Conservation (phyloP, 495 filamentous ascomycete species). For the Astrothelium subdiscretum region DNA sequence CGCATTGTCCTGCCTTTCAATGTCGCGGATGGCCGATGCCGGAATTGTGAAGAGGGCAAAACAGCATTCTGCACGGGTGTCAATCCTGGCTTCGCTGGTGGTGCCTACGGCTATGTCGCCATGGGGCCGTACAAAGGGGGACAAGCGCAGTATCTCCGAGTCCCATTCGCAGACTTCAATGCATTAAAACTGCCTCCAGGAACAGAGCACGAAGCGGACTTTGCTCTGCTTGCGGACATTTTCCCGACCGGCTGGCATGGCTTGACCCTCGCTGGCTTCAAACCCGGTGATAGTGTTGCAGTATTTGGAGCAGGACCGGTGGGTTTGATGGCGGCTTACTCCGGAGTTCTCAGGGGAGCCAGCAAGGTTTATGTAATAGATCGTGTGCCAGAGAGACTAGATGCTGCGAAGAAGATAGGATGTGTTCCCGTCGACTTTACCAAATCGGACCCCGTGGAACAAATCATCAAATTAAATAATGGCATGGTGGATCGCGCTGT, state of each 20-base stretch:
- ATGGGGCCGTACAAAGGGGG: slow-evolving; percentile 48
- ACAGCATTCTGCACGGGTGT: slow-evolving; percentile 46
- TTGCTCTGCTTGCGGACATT: slow-evolving; percentile 36
- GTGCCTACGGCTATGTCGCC: slow-evolving; percentile 49
- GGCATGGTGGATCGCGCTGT: slow-evolving; percentile 42
- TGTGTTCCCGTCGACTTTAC: slow-evolving; percentile 31
- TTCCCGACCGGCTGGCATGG: slow-evolving; percentile 53
- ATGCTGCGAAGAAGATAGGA: slow-evolving; percentile 42
- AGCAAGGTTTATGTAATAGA: slow-evolving; percentile 44
- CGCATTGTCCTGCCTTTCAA: slow-evolving; percentile 50
- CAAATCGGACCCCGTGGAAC: slow-evolving; percentile 25
- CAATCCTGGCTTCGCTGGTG: slow-evolving; percentile 48
- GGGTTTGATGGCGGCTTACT: slow-evolving; percentile 48
- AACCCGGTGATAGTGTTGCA: slow-evolving; percentile 42
- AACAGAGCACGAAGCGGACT: slow-evolving; percentile 27
- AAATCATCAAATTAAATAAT: slow-evolving; percentile 30
- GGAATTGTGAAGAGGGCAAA: slow-evolving; percentile 46
- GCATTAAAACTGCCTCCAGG: slow-evolving; percentile 33
- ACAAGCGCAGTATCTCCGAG: slow-evolving; percentile 42
- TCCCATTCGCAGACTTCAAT: slow-evolving; percentile 50
- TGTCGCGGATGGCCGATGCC: slow-evolving; percentile 45
- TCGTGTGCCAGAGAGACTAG: slow-evolving; percentile 39
- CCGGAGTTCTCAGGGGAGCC: slow-evolving; percentile 40
- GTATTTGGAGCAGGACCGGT: slow-evolving; percentile 42
- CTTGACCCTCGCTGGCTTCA: slow-evolving; percentile 41